These are phyloP conservation scores for Saturnispora hagleri DNA, from an alignment of 805 yeast species.

Conservation along the genomic window DNA sequence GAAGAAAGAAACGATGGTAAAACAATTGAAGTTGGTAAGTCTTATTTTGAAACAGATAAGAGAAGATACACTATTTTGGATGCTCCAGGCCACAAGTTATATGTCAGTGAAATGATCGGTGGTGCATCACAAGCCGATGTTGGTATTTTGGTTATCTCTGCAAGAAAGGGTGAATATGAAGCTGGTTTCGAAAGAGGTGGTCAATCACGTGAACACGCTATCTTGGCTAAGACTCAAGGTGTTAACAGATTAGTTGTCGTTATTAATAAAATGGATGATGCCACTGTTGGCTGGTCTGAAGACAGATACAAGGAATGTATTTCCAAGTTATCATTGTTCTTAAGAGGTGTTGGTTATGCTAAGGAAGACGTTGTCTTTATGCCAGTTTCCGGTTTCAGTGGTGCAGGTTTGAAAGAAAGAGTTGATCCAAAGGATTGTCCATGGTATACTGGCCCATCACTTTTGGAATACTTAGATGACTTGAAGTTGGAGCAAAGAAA, in stretches of 20 bases:
- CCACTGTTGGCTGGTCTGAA: slow-evolving; percentile 92
- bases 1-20: slow-evolving; percentile 99
- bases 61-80: slow-evolving; percentile 96
- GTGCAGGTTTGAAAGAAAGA: slow-evolving; percentile 90
- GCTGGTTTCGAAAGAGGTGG: slow-evolving; percentile 99
- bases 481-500: slow-evolving; percentile 79
- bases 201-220: slow-evolving; percentile 96
- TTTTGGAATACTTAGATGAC: slow-evolving; percentile 80
- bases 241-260: slow-evolving; percentile 89
- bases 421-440: slow-evolving; percentile 65
- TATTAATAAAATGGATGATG: slow-evolving; percentile 98
- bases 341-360: slow-evolving; percentile 84
- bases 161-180: slow-evolving; percentile 98
- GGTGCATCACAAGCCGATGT: slow-evolving; percentile 99
- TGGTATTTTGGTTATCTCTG: slow-evolving; percentile 93
- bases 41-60: slow-evolving; percentile 94
- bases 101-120: slow-evolving; percentile 98
- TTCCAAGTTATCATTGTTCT: slow-evolving; percentile 62
- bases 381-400: slow-evolving; percentile 98
- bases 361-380: slow-evolving; percentile 81
- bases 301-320: slow-evolving; percentile 96
- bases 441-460: slow-evolving; percentile 91
- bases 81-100: slow-evolving; percentile 99
- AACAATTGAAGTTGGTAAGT: slow-evolving; percentile 97
- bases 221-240: slow-evolving; percentile 97